phyloP scores from a whole-genome alignment of 371 early-diverging fungal genomes.

The Mortierella sp. region DNA sequence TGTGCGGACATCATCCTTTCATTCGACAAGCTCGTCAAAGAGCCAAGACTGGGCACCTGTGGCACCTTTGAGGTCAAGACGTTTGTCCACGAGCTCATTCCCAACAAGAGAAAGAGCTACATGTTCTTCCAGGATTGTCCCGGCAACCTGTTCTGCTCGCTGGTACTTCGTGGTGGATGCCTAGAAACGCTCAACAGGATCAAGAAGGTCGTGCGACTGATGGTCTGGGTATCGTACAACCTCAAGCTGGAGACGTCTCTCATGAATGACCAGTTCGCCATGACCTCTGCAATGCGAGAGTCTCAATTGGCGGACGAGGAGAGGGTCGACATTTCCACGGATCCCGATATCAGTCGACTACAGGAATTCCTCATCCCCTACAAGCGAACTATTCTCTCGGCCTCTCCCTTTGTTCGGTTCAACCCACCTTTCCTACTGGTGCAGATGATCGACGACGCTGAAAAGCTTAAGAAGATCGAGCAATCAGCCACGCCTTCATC shows the following conservation, averaged over 20 bases:
- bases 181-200: constrained; percentile 71
- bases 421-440: constrained; percentile 87
- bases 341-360: constrained; percentile 29
- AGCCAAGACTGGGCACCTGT: constrained; percentile 83
- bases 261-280: constrained; percentile 78
- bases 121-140: constrained; percentile 89
- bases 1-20: constrained; percentile 86
- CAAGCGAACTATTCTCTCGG: constrained; percentile 78
- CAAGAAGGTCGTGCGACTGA: constrained; percentile 83
- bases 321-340: constrained; percentile 24
- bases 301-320: constrained; percentile 36
- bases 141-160: constrained; percentile 83
- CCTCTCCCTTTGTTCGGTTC: constrained; percentile 84
- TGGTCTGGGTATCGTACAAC: constrained; percentile 87
- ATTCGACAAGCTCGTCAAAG: constrained; percentile 80
- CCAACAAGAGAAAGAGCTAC: constrained; percentile 85
- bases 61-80: constrained; percentile 81
- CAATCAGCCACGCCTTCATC: constrained; percentile 32
- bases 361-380: constrained; percentile 61
- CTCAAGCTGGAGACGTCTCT: constrained; percentile 88
- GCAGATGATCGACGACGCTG: constrained; percentile 76
- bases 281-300: constrained; percentile 56
- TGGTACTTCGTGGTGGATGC: constrained; percentile 89
- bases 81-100: constrained; percentile 80
- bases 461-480: constrained; percentile 57